Evolutionary conservation across 148 eudicot species (phyloP), one percentile per base, ranked within the genome.

Genomic region (Cornus florida): DNA sequence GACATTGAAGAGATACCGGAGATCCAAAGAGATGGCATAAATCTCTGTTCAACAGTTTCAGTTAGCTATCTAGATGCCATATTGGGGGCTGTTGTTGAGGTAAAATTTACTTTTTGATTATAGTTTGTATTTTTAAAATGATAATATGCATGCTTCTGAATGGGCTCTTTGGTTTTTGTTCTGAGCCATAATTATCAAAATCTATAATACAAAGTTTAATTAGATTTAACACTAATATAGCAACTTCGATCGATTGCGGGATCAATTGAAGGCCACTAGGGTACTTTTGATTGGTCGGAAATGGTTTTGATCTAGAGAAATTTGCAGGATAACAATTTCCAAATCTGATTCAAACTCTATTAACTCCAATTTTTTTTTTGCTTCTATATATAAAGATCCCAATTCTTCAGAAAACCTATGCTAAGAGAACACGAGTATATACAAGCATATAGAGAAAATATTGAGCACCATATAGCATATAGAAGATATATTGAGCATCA

Each of bases 21-120:
- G 86, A 96, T 96, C 79, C 97, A 92, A 88, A 88, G 99, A 85
- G 99, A 96, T 82, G 99, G 99, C 81, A 88, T 96, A 84, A 92
- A 96, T 90, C 95, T 96, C 33, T 69, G 57, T 57, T 96, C 99
- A 78, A 81, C 92, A 71, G 72, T 96, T 79, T 85, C 98, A 67
- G 74, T 96, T 60, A 86, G 90, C 82, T 96, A 96, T 85, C 80
- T 92, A 75, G 98, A 96, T 85, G 99, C 99, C 83, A 96, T 96
- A 84, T 84, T 96, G 87, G 99, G 99, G 41, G 82, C 95, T 71
- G 80, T 83, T 85, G 88, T 86, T 70, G 84, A 93, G 98, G 99
- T 96, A 82, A 81, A 74, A 67, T 53, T 46, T 71, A 0, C 28
- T 57, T 57, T 73, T 28, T 31, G 33, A 17, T 38, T 38, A 10